phyloP scores from a whole-genome alignment of 2,329 filamentous ascomycete genomes.

The Fusarium phyllophilum region DNA sequence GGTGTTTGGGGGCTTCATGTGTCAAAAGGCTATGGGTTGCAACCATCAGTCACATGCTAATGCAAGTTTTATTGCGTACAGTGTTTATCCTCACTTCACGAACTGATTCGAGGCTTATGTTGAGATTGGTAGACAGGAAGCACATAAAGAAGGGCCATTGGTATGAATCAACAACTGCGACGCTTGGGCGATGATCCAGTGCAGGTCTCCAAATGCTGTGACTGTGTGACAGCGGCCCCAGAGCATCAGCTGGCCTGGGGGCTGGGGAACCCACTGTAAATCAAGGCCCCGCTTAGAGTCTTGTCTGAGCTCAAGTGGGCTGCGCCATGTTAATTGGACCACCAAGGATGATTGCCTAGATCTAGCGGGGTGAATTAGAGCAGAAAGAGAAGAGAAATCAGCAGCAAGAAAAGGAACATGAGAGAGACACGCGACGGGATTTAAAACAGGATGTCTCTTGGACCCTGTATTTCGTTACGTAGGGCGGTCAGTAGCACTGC shows the following conservation, averaged over 20 bases:
- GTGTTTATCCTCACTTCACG: background rate
- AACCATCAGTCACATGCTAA: background rate
- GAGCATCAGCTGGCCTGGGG: background rate
- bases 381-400: background rate
- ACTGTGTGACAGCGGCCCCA: background rate
- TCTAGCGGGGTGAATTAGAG: background rate
- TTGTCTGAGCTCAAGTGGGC: background rate
- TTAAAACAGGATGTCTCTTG: background rate
- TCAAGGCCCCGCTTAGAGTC: background rate
- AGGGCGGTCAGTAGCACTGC: background rate
- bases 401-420: background rate
- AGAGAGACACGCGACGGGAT: background rate
- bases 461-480: background rate
- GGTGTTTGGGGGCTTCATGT: background rate
- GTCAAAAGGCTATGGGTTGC: background rate
- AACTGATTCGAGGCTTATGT: rapidly evolving
- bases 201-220: background rate
- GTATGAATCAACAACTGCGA: background rate
- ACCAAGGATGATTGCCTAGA: background rate
- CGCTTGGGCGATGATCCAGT: background rate
- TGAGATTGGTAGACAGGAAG: background rate
- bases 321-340: background rate
- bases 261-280: background rate
- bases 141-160: background rate
- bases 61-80: background rate